Evolutionary conservation across 306 rosid species (phyloP), one percentile per base, ranked within the genome.

Genomic region (Heteromeles arbutifolia): DNA sequence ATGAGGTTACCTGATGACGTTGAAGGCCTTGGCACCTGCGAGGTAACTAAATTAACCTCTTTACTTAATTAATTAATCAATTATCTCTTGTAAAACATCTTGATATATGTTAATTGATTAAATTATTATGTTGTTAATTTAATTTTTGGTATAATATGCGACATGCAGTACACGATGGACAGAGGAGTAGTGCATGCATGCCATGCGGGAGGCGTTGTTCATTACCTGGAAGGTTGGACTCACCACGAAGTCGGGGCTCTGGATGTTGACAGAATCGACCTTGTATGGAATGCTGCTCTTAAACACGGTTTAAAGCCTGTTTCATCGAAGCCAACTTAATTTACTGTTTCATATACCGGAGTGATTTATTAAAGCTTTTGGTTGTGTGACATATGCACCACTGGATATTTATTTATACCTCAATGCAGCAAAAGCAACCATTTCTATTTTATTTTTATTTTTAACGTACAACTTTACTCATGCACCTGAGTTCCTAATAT

Each of bases 101-200:
- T 37, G 41, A 37, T 37, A 37, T 37, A 7, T 37, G 7, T 37
- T 37, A 37, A 37, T 37, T 37, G 41, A 37, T 37, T 37, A 37
- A 37, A 37, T 37, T 37, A 37, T 37, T 37, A 48, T 13, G 3
- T 48, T 48, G 19, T 48, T 48, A 15, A 48, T 48, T 48, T 62
- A 61, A 61, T 29, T 4, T 29, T 17, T 63, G 39, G 41, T 63
- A 34, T 63, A 34, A 18, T 65, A 17, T 34, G 15, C 19, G 68
- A 22, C 2, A 21, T 13, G 43, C 89, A 96, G 99, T 92, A 96
- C 82, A 88, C 98, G 8, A 96, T 96, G 99, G 96, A 79, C 1
- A 88, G 99, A 48, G 99, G 99, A 76, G 97, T 96, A 1, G 99
- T 96, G 18, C 98, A 96, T 50, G 99, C 99, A 10, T 96, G 99